A percentile compares a stretch with the other conserved stretches of the same genome.
phyloP scores from a whole-genome alignment of 169 alveolate genomes.

The Amoebophrya sp. region DNA sequence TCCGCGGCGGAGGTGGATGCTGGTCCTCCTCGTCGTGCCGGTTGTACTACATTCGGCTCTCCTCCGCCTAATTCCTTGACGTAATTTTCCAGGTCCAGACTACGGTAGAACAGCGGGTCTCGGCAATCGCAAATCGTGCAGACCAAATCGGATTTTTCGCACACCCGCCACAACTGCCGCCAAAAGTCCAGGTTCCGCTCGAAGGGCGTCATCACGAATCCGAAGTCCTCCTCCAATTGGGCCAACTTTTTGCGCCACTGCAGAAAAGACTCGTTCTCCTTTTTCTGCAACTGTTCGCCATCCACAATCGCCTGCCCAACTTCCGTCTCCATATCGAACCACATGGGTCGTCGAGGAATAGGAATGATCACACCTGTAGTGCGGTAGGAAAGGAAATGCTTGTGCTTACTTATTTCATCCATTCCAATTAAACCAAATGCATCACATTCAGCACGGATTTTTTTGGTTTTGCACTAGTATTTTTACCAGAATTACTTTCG shows the following conservation, averaged over 20 bases:
- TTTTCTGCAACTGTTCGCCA: conserved; percentile 29
- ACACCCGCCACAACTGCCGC: conserved; percentile 98
- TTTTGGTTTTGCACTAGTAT: too few relatives aligned
- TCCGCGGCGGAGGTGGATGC: background rate
- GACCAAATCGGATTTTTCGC: conserved; percentile 87
- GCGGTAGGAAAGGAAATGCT: too few relatives aligned
- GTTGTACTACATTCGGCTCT: too few relatives aligned
- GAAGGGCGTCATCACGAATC: conserved; percentile 84
- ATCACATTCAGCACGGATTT: too few relatives aligned
- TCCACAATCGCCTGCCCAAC: background rate
- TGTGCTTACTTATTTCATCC: too few relatives aligned
- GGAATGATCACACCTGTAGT: conserved; percentile 25
- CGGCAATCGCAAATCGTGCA: conserved; percentile 95
- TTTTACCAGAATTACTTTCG: too few relatives aligned
- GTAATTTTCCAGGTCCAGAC: conserved; percentile 77
- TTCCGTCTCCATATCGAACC: conserved; percentile 31
- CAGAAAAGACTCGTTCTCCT: conserved; percentile 45
- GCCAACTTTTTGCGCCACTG: conserved; percentile 49
- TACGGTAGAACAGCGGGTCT: conserved; percentile 89
- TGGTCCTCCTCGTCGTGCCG: too few relatives aligned
- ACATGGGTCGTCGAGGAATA: conserved; percentile 48
- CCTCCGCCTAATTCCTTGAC: conserved; percentile 46
- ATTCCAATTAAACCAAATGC: too few relatives aligned
- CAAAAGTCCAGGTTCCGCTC: conserved; percentile 97
- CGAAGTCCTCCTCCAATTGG: conserved; percentile 38